These are phyloP conservation scores for Penicillium fimorum DNA, from an alignment of 495 filamentous ascomycete genomes.

Conservation along the genomic window DNA sequence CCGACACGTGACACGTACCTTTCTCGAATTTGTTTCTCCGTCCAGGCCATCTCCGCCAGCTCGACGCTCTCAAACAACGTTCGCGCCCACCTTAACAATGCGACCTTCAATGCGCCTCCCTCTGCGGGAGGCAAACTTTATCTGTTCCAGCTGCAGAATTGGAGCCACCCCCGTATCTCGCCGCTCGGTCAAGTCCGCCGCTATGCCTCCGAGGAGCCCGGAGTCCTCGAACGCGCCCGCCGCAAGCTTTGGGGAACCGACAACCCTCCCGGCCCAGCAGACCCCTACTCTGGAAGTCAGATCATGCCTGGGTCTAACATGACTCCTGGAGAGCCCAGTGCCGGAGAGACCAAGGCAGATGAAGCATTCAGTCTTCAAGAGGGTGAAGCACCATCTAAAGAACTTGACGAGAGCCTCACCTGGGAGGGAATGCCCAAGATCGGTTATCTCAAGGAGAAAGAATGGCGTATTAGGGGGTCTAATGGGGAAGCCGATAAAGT, in stretches of 20 bases:
- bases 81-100: constrained; percentile 35
- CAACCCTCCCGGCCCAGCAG: constrained; percentile 51
- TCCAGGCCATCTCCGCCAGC: constrained; percentile 23
- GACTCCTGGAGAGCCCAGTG: background rate
- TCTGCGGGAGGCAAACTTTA: constrained; percentile 40
- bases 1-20: constrained; percentile 25
- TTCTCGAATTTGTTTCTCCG: constrained; percentile 27
- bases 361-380: constrained; percentile 2
- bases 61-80: constrained; percentile 8
- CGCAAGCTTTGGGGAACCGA: constrained; percentile 57
- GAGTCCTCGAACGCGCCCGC: constrained; percentile 51
- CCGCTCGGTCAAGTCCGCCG: constrained; percentile 43
- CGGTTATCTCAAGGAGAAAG: constrained; percentile 12
- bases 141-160: constrained; percentile 47
- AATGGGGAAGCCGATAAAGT: constrained; percentile 16
- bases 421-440: constrained; percentile 8
- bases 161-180: constrained; percentile 37
- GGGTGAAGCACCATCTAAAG: background rate
- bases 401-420: background rate
- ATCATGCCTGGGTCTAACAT: constrained; percentile 4
- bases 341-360: background rate
- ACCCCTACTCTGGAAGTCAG: constrained; percentile 51
- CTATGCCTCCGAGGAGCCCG: constrained; percentile 38
- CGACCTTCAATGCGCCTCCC: constrained; percentile 41
- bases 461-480: constrained; percentile 13